These are phyloP conservation scores for Rhodotorula sphaerocarpa DNA, from an alignment of 768 basidiomycete genomes.

Conservation along the genomic window DNA sequence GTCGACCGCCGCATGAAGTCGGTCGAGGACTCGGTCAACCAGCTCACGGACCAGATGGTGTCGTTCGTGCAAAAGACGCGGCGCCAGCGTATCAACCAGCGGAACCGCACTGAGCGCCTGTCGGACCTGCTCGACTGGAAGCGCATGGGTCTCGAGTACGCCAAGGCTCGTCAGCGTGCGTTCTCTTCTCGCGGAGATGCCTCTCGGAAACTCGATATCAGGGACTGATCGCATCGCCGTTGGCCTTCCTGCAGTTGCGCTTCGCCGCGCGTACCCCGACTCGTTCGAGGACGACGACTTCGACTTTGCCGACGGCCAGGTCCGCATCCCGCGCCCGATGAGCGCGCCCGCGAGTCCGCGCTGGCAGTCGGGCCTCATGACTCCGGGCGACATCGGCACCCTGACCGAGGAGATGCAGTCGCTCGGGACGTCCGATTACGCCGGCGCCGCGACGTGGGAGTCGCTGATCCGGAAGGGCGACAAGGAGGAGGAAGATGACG, in stretches of 20 bases:
- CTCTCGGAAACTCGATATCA: no score
- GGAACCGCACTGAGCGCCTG: slow-evolving; percentile 91
- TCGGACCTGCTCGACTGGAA: slow-evolving; percentile 96
- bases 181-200: no score
- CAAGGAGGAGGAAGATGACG: slow-evolving; percentile 68
- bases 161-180: slow-evolving; percentile 76
- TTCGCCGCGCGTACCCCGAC: slow-evolving; percentile 90
- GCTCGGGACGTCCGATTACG: slow-evolving; percentile 77
- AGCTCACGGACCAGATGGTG: slow-evolving; percentile 68
- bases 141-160: slow-evolving; percentile 90
- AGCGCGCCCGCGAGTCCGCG: slow-evolving; percentile 83
- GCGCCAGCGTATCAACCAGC: slow-evolving; percentile 96
- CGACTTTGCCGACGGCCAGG: slow-evolving; percentile 57
- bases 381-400: slow-evolving; percentile 87
- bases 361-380: slow-evolving; percentile 66
- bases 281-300: slow-evolving; percentile 61
- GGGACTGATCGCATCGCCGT: not conserved
- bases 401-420: slow-evolving; percentile 71
- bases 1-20: slow-evolving; percentile 83
- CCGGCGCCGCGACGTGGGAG: slow-evolving; percentile 54
- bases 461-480: slow-evolving; percentile 15
- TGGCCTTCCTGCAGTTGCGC: slow-evolving; percentile 32
- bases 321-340: slow-evolving; percentile 55
- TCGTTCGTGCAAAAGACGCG: slow-evolving; percentile 70
- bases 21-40: slow-evolving; percentile 82